phyloP scores from a whole-genome alignment of 495 filamentous ascomycete genomes.

The Parathielavia hyrcaniae region DNA sequence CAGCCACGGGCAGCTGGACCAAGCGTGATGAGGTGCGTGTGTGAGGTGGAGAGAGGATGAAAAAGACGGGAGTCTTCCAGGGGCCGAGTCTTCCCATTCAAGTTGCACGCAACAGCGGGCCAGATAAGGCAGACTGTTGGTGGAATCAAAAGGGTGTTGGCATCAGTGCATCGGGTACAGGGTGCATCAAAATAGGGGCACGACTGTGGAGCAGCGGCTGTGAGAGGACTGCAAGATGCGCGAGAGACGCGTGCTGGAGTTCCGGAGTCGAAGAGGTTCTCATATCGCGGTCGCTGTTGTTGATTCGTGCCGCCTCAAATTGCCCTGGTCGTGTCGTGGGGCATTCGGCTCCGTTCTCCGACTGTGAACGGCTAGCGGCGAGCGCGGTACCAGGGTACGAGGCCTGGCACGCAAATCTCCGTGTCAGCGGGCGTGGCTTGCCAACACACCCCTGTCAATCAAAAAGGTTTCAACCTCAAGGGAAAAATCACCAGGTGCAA shows the following conservation, averaged over 20 bases:
- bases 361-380: slow-evolving; percentile 24
- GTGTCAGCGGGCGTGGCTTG: slow-evolving; percentile 10
- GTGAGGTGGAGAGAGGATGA: neutral
- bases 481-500: too few relatives aligned
- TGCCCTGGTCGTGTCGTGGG: slow-evolving; percentile 14
- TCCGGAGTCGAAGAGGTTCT: slow-evolving; percentile 18
- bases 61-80: neutral
- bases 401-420: neutral
- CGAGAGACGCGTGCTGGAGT: slow-evolving; percentile 30
- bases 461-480: neutral
- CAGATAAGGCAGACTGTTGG: too few relatives aligned
- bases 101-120: neutral
- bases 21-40: neutral
- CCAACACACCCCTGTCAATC: slow-evolving; percentile 13
- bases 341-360: slow-evolving; percentile 12
- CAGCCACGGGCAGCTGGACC: too few relatives aligned
- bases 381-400: slow-evolving; percentile 25
- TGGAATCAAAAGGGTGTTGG: neutral
- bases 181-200: slow-evolving; percentile 13
- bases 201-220: slow-evolving; percentile 13
- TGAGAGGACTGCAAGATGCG: slow-evolving; percentile 5
- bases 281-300: slow-evolving; percentile 8
- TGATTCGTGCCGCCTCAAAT: slow-evolving; percentile 16
- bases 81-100: neutral
- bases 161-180: neutral